Percentiles rank a stretch among this genome's conserved stretches.
phyloP scores from a whole-genome alignment of 23 red algal species.

The Cyanidiococcus yangmingshanensis region DNA sequence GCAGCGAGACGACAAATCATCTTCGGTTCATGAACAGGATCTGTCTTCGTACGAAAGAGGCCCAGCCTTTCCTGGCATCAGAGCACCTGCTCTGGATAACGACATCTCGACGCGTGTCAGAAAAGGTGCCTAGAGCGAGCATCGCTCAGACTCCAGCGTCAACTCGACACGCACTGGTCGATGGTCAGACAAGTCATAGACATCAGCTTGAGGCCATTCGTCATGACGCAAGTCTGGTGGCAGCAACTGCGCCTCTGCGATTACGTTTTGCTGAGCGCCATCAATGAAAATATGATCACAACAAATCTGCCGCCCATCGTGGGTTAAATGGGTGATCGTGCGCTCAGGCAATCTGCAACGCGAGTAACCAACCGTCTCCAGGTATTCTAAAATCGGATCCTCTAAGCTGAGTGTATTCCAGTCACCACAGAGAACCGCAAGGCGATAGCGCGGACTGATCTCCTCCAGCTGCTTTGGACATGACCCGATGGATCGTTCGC shows the following conservation, averaged over 20 bases:
- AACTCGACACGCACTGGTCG: neutral
- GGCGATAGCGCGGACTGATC: neutral
- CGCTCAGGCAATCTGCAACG: neutral
- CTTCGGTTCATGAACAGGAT: too few relatives aligned
- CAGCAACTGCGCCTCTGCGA: neutral
- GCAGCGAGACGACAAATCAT: too few relatives aligned
- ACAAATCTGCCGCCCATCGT: neutral
- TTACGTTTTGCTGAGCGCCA: neutral
- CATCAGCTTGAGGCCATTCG: neutral
- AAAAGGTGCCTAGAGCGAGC: neutral
- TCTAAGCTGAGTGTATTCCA: slow-evolving; percentile 6
- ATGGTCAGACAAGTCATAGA: slow-evolving; percentile 13
- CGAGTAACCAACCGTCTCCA: neutral
- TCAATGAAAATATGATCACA: neutral
- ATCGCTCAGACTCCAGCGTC: neutral
- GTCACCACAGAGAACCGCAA: slow-evolving; percentile 6
- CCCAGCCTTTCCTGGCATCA: too few relatives aligned
- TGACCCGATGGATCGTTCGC: neutral
- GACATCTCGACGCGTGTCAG: neutral
- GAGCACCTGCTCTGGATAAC: too few relatives aligned
- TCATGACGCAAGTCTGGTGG: neutral
- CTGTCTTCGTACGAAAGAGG: too few relatives aligned
- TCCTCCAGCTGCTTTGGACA: neutral
- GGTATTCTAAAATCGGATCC: neutral
- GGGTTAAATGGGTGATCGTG: neutral